These are phyloP conservation scores for Larix kaempferi DNA, from an alignment of 75 land plant genomes.

Conservation along the genomic window DNA sequence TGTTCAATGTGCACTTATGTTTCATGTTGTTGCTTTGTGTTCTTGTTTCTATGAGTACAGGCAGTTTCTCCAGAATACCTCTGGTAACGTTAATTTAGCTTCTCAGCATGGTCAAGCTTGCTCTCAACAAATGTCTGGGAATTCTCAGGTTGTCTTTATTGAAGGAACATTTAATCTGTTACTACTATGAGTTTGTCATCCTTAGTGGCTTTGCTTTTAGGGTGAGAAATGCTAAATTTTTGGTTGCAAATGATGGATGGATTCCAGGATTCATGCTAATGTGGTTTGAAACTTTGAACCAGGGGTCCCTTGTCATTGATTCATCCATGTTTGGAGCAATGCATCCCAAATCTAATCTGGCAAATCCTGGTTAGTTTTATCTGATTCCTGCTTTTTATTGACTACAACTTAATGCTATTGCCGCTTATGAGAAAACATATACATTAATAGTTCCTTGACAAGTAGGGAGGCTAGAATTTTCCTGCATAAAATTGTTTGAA, in stretches of 20 bases:
- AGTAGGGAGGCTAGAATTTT: background rate
- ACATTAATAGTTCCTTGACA: background rate
- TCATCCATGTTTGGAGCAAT: slow-evolving; percentile 41
- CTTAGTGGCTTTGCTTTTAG: background rate
- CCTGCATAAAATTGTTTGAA: background rate
- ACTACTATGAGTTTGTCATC: background rate
- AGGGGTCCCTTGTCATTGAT: slow-evolving; percentile 33
- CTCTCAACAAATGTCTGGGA: slow-evolving; percentile 33
- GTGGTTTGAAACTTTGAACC: slow-evolving; percentile 26
- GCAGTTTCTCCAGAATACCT: slow-evolving; percentile 19
- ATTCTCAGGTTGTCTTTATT: slow-evolving; percentile 23
- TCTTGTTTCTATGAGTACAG: slow-evolving; percentile 4
- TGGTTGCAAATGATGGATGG: slow-evolving; percentile 18
- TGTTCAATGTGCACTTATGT: background rate
- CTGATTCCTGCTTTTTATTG: background rate
- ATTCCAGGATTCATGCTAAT: slow-evolving; percentile 27
- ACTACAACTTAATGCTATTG: background rate
- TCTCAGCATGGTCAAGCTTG: slow-evolving; percentile 36
- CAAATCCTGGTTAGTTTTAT: slow-evolving; percentile 23
- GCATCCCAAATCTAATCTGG: slow-evolving; percentile 23
- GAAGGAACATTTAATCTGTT: background rate
- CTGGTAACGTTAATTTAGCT: slow-evolving; percentile 24
- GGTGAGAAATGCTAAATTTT: background rate
- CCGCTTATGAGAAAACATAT: background rate
- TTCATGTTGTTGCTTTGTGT: background rate